These are phyloP conservation scores for Cordyceps cateniannulata DNA, from an alignment of 2,329 filamentous ascomycete species.

Conservation along the genomic window DNA sequence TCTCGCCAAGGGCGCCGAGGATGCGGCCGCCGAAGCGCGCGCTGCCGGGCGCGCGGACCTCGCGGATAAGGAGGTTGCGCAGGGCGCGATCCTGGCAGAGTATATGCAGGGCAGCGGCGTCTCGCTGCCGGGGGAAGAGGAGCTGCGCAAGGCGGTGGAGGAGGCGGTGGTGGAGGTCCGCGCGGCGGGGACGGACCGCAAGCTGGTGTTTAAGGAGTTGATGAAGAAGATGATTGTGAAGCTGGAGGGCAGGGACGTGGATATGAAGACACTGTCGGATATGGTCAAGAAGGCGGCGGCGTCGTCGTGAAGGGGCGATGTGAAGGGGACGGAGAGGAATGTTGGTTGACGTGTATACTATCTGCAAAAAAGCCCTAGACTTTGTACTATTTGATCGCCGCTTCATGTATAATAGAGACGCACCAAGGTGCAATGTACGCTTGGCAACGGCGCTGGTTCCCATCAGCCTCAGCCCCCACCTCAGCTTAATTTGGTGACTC, in stretches of 20 bases:
- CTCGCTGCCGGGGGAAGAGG: constrained; percentile 49
- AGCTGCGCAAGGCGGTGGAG: constrained; percentile 49
- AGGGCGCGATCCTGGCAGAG: constrained; percentile 58
- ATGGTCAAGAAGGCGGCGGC: constrained; percentile 48
- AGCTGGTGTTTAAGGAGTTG: constrained; percentile 50
- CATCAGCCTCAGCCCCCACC: neutral
- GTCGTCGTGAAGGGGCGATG: constrained; percentile 9
- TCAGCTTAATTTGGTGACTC: constrained; percentile 2
- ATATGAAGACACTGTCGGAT: constrained; percentile 53
- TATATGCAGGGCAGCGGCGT: constrained; percentile 57
- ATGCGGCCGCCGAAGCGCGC: constrained; percentile 10
- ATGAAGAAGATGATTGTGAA: constrained; percentile 54
- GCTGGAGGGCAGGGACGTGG: constrained; percentile 57
- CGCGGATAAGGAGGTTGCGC: constrained; percentile 61
- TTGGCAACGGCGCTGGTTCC: too few relatives aligned
- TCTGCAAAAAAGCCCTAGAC: neutral
- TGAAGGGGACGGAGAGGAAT: neutral
- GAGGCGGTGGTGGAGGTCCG: constrained; percentile 45
- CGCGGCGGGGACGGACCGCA: constrained; percentile 36
- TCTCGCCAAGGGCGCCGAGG: constrained; percentile 42
- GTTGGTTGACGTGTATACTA: neutral
- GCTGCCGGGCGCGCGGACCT: constrained; percentile 60
- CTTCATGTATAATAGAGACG: neutral
- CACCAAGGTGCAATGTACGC: neutral
- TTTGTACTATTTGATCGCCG: neutral